A percentile compares a stretch with the other conserved stretches of the same genome.
Evolutionary conservation across 2,329 filamentous ascomycete species (phyloP).

Genomic region (Colletotrichum agaves): DNA sequence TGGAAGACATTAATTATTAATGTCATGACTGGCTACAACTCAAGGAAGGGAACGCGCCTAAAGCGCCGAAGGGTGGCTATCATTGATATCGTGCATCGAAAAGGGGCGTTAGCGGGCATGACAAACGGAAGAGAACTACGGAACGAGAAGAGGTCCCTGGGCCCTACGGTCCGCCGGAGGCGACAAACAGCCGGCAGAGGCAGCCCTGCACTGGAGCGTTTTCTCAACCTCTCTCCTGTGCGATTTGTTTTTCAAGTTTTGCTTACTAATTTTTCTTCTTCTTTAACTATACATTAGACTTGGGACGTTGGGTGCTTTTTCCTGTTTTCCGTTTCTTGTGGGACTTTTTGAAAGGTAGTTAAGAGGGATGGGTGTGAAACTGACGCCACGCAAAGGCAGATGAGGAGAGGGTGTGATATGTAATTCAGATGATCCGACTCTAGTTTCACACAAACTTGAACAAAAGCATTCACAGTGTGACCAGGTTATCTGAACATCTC

Average conservation of each 20-base stretch:
- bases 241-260: neutral
- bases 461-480: too few relatives aligned
- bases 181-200: too few relatives aligned
- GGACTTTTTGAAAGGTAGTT: neutral
- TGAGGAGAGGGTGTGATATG: too few relatives aligned
- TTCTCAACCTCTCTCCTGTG: neutral
- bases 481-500: too few relatives aligned
- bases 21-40: neutral
- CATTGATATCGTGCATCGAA: slow-evolving; percentile 13
- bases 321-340: neutral
- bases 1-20: neutral
- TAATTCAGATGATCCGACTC: too few relatives aligned
- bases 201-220: too few relatives aligned
- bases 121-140: neutral
- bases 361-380: neutral
- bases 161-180: too few relatives aligned
- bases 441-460: too few relatives aligned
- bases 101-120: slow-evolving; percentile 33
- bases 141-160: neutral
- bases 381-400: too few relatives aligned
- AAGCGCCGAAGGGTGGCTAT: neutral
- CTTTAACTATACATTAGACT: slow-evolving; percentile 6
- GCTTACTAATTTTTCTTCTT: too few relatives aligned
- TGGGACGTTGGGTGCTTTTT: neutral
- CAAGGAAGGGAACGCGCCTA: neutral